Evolutionary conservation across 768 basidiomycete genomes (phyloP), one percentile per base, ranked within the genome.

Genomic region (Amanita thiersii): DNA sequence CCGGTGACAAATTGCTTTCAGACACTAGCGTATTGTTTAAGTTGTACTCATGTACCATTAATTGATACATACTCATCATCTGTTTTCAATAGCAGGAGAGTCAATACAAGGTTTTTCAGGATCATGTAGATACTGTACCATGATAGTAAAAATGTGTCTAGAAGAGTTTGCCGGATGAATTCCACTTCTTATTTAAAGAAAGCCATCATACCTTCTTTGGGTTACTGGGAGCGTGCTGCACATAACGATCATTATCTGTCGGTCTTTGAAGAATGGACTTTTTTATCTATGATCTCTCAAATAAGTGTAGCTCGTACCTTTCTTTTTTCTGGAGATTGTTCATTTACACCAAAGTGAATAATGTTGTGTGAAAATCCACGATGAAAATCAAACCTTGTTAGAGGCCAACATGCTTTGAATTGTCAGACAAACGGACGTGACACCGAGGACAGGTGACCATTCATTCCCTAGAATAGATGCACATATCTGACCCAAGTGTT

Each of bases 341-440:
- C 8, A n/a, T 37, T 2, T 49, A n/a, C 31, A 29, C 30, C 14
- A 44, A 37, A 12, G 35, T 19, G 12, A 24, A 28, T 34, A 3
- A 32, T 12, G 12, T 29, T 30, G 28, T 28, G 25, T 21, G 26
- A 30, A 32, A 31, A 40, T 20, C 20, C 25, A 20, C 10, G 11
- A 31, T 11, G 34, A 33, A 26, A n/a, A 34, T 45, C 49, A 34
- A 47, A 85, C 88, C 79, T 87, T 92, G 76, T 86, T 89, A 5
- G 85, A 88, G 17, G 87, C 90, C 44, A 93, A 71, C 90, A 93
- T 93, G 53, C 85, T 87, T 64, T 92, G 90, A 35, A 93, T 61
- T 3, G 89, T 91, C 12, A 90, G 75, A 52, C 86, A 90, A 31
- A 91, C 77, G 2, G 86, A 74, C 19, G 81, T 69, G 15, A 87